Evolutionary conservation across 2,329 filamentous ascomycete genomes (phyloP).

Genomic region (Penicillium corylophilum): DNA sequence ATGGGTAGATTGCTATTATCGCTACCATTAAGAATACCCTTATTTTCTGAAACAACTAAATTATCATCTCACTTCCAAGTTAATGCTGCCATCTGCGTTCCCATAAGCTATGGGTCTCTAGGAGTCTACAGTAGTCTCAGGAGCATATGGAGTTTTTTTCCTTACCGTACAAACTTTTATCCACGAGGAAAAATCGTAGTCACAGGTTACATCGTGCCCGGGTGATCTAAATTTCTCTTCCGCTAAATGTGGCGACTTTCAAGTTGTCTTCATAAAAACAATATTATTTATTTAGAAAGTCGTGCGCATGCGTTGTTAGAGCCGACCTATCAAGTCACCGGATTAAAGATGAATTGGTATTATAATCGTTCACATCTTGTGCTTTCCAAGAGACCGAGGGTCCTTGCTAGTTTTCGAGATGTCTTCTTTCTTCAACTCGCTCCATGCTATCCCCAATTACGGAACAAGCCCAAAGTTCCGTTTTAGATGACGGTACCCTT

Average conservation of each 20-base stretch:
- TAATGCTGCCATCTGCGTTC: background rate
- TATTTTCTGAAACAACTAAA: too few species aligned
- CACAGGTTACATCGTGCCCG: background rate
- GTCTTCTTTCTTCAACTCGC: background rate
- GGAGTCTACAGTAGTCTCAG: background rate
- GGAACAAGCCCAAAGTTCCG: background rate
- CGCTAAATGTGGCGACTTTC: background rate
- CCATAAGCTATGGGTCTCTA: background rate
- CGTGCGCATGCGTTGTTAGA: background rate
- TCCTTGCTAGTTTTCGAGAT: background rate
- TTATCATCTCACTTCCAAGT: background rate
- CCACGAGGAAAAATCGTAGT: background rate
- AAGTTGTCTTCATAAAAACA: background rate
- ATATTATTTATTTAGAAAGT: background rate
- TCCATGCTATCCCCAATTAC: background rate
- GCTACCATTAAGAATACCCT: too few species aligned
- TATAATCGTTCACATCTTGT: background rate
- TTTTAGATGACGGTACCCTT: conserved; percentile 21
- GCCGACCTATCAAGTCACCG: background rate
- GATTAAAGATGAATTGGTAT: background rate
- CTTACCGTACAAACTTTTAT: background rate
- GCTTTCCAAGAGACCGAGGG: background rate
- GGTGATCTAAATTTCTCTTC: background rate
- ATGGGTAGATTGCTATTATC: too few species aligned
- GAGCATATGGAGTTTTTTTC: background rate